These are phyloP conservation scores for Gossypium lobatum DNA, from an alignment of 441 rosid species.

Conservation along the genomic window DNA sequence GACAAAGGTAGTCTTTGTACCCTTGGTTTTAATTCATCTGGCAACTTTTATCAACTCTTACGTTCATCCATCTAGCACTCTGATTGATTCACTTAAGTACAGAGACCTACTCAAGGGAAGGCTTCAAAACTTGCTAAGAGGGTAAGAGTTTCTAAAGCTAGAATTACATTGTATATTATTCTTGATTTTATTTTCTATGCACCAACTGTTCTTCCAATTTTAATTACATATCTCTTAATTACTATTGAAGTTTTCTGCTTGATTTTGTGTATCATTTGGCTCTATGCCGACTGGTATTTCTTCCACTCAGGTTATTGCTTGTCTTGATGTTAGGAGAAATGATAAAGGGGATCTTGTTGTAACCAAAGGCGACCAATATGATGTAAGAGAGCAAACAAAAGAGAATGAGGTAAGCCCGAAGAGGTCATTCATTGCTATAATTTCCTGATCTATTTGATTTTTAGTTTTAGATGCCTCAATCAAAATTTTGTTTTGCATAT, in stretches of 20 bases:
- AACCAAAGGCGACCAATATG: constrained; percentile 95
- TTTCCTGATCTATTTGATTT: not conserved
- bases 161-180: constrained; percentile 2
- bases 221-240: constrained; percentile 1
- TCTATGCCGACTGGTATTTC: constrained; percentile 1
- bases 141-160: constrained; percentile 40
- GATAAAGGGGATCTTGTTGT: constrained; percentile 94
- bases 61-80: constrained; percentile 32
- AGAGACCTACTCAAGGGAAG: constrained; percentile 71
- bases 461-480: not conserved
- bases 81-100: constrained; percentile 48
- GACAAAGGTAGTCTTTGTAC: constrained; percentile 48
- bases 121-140: constrained; percentile 88
- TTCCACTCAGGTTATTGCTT: constrained; percentile 70
- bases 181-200: constrained; percentile 7
- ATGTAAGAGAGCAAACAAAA: constrained; percentile 71
- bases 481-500: not conserved
- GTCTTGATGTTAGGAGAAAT: constrained; percentile 92
- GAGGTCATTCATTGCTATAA: constrained; percentile 2
- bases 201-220: not conserved
- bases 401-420: constrained; percentile 66
- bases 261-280: not conserved
- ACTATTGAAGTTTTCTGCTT: not conserved
- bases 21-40: constrained; percentile 3
- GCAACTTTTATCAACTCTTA: constrained; percentile 14